Evolutionary conservation across 225 moss, liverwort and hornwort species (phyloP), one percentile per base, ranked within the genome.

Genomic region (Straminergon stramineum): DNA sequence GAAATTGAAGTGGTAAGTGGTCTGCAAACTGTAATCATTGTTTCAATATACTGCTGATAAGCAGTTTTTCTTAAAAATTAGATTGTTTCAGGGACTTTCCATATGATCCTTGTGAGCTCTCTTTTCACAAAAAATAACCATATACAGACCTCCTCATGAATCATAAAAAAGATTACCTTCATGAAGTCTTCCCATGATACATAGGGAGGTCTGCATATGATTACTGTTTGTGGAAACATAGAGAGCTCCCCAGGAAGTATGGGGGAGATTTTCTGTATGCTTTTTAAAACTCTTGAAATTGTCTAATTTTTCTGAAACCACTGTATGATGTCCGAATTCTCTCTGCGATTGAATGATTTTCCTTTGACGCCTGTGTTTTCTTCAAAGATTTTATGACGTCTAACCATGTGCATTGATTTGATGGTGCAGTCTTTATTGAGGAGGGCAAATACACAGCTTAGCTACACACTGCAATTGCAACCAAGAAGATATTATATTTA

Each of bases 371-470:
- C n/a, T 53, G 19, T 11, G 48, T 26, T 67, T 30, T 58, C 64
- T 32, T 22, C 26, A 75, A 79, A 8, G 13, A 26, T 68, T 68
- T 58, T 31, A 22, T 57, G 62, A 69, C n/a, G 61, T 74, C 75
- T 91, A 87, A 91, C 39, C 56, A 41, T 70, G 77, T 84, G 51
- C 53, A 35, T 74, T 78, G 84, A 65, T 16, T 84, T 89, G 76
- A 53, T 84, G 92, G 39, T 79, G 85, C 92, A 92, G 92, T 82
- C 51, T 67, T 85, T 37, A 52, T 53, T 58, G 48, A 76, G 39
- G 83, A 83, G 86, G 22, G 68, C 75, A 51, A 21, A 48, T 51
- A n/a, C 73, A 68, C 77, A 87, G 56, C 87, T n/a, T 37, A 84
- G 56, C 63, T 81, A 53, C 82, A 79, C 74, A 18, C 48, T 77